These are phyloP conservation scores for Epichloe aotearoae DNA, from an alignment of 2,329 filamentous ascomycete genomes.

Conservation along the genomic window DNA sequence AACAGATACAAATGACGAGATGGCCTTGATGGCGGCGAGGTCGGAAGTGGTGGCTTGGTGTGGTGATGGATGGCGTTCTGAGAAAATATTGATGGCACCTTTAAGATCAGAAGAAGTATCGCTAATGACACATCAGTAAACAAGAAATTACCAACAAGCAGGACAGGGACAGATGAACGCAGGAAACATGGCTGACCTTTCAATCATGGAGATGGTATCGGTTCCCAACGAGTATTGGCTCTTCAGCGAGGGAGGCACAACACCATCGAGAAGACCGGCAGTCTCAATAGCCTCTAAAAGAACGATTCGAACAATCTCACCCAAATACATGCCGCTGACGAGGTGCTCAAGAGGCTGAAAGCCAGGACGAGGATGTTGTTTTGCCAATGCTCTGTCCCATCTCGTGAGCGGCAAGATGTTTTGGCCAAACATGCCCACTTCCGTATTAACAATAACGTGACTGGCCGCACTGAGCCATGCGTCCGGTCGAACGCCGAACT, in stretches of 20 bases:
- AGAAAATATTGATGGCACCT: slow-evolving; percentile 34
- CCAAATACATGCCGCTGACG: slow-evolving; percentile 52
- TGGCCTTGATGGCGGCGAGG: slow-evolving; percentile 35
- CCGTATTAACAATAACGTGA: slow-evolving; percentile 54
- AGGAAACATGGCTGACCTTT: slow-evolving; percentile 31
- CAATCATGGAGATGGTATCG: slow-evolving; percentile 43
- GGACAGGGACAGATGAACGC: not conserved
- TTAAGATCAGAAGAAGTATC: slow-evolving; percentile 30
- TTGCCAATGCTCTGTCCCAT: slow-evolving; percentile 44
- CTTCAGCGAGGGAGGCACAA: slow-evolving; percentile 39
- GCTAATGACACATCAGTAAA: slow-evolving; percentile 15
- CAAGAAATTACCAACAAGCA: not conserved
- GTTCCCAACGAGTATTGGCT: slow-evolving; percentile 46
- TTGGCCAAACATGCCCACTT: slow-evolving; percentile 53
- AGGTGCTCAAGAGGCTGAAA: slow-evolving; percentile 52
- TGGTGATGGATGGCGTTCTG: slow-evolving; percentile 33
- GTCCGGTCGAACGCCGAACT: slow-evolving; percentile 42
- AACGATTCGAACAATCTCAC: slow-evolving; percentile 47
- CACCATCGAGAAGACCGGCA: slow-evolving; percentile 40
- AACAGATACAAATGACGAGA: slow-evolving; percentile 41
- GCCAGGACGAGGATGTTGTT: slow-evolving; percentile 38
- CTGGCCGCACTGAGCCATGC: slow-evolving; percentile 44
- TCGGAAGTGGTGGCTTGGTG: slow-evolving; percentile 30
- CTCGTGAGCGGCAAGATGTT: slow-evolving; percentile 44
- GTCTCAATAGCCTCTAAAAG: slow-evolving; percentile 45